Base-by-base conservation (phyloP, 2,329 filamentous ascomycete genomes). In the Calycina herbarum region DNA sequence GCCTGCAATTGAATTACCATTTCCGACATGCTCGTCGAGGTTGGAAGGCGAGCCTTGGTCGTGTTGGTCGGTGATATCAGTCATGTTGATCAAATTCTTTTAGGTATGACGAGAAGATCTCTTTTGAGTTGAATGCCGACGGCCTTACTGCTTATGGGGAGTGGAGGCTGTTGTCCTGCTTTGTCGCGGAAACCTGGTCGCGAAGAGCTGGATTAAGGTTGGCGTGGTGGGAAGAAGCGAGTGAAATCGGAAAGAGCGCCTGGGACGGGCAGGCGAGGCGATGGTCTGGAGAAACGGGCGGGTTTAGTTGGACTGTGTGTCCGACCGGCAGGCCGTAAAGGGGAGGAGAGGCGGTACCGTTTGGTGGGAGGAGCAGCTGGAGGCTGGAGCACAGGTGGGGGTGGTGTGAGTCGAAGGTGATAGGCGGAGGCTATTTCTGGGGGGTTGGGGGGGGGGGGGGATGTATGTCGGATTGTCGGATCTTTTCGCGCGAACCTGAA, bases 51-150 rank as follows among this genome's bases (percentile, higher is more conserved):
- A 90, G 74, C 88, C 88, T 77, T 92, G 89, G 76, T 91, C 88
- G 83, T 91, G 88, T 78, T 91, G 89, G 76, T 91, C 88, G 73
- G 89, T 86, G 81, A 93, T 90, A 82, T 93, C 90, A 83, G 89
- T 89, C 90, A 93, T 93, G 78, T 76, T 75, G 65, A 66, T 67
- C 59, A 67, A 68, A 31, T 61, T 68, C 57, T 68, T 67, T 71
- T 66, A 69, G 73, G 75, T 76, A 76, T 76, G 75, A 76, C 73
- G 74, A 75, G 69, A 72, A 71, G 71, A 66, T 67, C 74, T 76
- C 70, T 72, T 74, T 75, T 73, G 73, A 76, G 74, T 67, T 73
- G 70, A 42, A 70, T 73, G 74, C 74, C 73, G 74, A 71, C 70
- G 73, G 70, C 72, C 74, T 76, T 75, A 75, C 75, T 77, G 74